These are phyloP conservation scores for Aspergillus pseudoviridinutans DNA, from an alignment of 2,329 filamentous ascomycete species.

Conservation along the genomic window DNA sequence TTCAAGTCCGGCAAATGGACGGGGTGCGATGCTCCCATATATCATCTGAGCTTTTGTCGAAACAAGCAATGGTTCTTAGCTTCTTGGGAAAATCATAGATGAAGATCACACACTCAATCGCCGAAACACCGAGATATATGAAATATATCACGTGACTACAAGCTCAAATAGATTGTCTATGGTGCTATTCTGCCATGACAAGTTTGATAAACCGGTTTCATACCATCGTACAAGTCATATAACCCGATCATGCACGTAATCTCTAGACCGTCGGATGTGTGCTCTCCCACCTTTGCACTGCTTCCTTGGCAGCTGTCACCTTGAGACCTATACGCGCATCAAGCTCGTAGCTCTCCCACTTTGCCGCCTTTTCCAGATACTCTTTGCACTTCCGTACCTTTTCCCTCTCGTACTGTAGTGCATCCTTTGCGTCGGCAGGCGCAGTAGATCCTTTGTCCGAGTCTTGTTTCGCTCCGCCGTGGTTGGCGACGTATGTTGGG, in stretches of 20 bases:
- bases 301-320: conserved; percentile 44
- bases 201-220: background rate
- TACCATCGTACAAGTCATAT: background rate
- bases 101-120: no score
- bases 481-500: conserved; percentile 35
- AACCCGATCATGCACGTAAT: background rate
- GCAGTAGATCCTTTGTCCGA: background rate
- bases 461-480: conserved; percentile 14
- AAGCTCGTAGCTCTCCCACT: conserved; percentile 60
- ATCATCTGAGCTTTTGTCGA: background rate
- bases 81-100: no score
- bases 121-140: no score
- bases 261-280: conserved; percentile 17
- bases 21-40: no score
- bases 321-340: conserved; percentile 54
- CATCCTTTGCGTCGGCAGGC: conserved; percentile 2
- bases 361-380: conserved; percentile 55
- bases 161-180: background rate
- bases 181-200: background rate
- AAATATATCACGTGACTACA: background rate
- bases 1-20: no score
- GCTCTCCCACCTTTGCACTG: conserved; percentile 42
- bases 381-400: conserved; percentile 51
- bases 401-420: conserved; percentile 27
- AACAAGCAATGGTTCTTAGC: no score